Evolutionary conservation across 2,329 filamentous ascomycete species (phyloP).

Genomic region (Hymenoscyphus infarciens): DNA sequence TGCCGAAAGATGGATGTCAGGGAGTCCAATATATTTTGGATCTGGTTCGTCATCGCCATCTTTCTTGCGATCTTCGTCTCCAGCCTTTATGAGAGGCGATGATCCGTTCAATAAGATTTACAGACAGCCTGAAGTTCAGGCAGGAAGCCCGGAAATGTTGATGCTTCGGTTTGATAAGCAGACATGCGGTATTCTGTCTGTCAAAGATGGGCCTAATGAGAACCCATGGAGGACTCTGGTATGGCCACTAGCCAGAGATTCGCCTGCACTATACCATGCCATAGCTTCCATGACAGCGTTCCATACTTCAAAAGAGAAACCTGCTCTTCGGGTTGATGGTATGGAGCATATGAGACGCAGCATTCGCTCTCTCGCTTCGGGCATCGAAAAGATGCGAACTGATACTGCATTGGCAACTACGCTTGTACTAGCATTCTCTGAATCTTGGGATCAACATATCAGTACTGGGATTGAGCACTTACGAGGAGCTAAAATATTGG

Average conservation of each 20-base stretch:
- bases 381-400: slow-evolving; percentile 59
- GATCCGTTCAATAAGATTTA: slow-evolving; percentile 37
- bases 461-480: slow-evolving; percentile 67
- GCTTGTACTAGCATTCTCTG: slow-evolving; percentile 63
- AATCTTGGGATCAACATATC: slow-evolving; percentile 68
- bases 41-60: slow-evolving; percentile 22
- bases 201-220: slow-evolving; percentile 65
- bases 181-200: slow-evolving; percentile 67
- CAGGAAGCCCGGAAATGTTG: slow-evolving; percentile 57
- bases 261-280: slow-evolving; percentile 64
- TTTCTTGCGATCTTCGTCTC: neutral
- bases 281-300: slow-evolving; percentile 67
- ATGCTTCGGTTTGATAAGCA: slow-evolving; percentile 60
- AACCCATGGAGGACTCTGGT: slow-evolving; percentile 69
- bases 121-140: slow-evolving; percentile 45
- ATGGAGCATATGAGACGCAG: slow-evolving; percentile 67
- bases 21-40: slow-evolving; percentile 8
- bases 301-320: slow-evolving; percentile 57
- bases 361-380: slow-evolving; percentile 54
- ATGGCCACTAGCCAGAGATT: slow-evolving; percentile 64
- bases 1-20: slow-evolving; percentile 29
- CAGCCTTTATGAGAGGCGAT: slow-evolving; percentile 13
- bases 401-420: slow-evolving; percentile 69
- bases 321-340: slow-evolving; percentile 56
- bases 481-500: slow-evolving; percentile 61